Evolutionary conservation across 2,329 filamentous ascomycete species (phyloP), one percentile per base, ranked within the genome.

Genomic region (Dichotomopilus funicola): DNA sequence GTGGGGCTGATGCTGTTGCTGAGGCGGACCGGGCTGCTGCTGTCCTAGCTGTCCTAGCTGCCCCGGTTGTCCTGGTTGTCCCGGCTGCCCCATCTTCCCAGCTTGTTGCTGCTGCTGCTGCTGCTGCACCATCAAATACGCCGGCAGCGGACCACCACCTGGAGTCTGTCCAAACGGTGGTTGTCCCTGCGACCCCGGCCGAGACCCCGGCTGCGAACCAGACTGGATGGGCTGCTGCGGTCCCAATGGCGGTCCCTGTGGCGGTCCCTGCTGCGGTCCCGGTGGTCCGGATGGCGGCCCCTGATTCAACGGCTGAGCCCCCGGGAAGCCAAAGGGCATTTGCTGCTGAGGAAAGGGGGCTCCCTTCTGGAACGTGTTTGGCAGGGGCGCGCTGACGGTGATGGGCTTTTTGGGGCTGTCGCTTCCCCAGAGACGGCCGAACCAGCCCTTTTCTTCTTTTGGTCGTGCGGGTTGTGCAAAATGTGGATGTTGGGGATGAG

Each of bases 391-490:
- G 19, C 2, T 49, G 6, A 40, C 27, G 4, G 44, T n/a, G 34
- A 34, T 53, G 3, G 47, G 38, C 44, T 57, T 57, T 12, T 37
- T 55, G n/a, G 55, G 19, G 13, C 49, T 61, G 5, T 54, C 57
- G 13, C 41, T 52, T n/a, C 57, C 47, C 45, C 46, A 58, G 3
- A 61, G 31, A 33, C 45, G 54, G 36, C 59, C 59, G 41, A 59
- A 59, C 51, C 56, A 61, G 34, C 57, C 8, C 13, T 56, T 61
- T 49, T 57, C 50, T 37, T 61, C 54, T 34, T 57, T 59, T 5
- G 52, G 52, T 19, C 43, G 54, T 6, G 46, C 13, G 7, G 34
- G 42, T 9, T 43, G 51, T 31, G 49, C 19, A 27, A 27, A 27
- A 2, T 27, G 19, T 27, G 19, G 19, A 27, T 27, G 19, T 27